A percentile compares a stretch with the other conserved stretches of the same genome.
phyloP scores from a whole-genome alignment of 108 stramenopile genomes.

The Pseudonitzschia pungens region DNA sequence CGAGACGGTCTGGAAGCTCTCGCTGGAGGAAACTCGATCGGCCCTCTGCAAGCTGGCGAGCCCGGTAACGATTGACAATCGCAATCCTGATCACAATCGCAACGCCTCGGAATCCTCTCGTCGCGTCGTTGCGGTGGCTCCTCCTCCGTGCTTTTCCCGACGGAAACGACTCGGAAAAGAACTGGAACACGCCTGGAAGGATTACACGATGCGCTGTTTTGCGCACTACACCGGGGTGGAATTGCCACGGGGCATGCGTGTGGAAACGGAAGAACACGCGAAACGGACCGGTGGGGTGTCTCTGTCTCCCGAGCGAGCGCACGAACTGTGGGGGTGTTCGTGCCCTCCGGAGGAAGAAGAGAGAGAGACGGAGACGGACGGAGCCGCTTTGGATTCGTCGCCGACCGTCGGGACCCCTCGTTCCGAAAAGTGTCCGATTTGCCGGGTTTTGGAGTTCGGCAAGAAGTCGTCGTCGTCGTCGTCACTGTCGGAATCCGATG shows the following conservation, averaged over 20 bases:
- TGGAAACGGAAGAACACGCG: neutral
- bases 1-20: constrained; percentile 3
- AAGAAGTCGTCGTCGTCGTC: neutral
- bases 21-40: neutral
- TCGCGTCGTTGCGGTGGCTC: neutral
- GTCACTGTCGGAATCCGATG: constrained; percentile 1
- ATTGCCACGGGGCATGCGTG: neutral
- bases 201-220: constrained; percentile 1
- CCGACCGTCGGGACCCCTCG: too few species aligned
- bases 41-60: constrained; percentile 7
- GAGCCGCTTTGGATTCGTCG: neutral
- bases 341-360: neutral
- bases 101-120: too few species aligned
- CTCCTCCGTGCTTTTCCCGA: neutral
- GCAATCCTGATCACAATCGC: neutral
- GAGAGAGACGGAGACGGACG: neutral
- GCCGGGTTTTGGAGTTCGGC: neutral
- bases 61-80: constrained; percentile 3
- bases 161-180: neutral
- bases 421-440: neutral
- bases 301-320: neutral
- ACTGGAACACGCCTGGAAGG: constrained; percentile 12
- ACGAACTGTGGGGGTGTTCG: constrained; percentile 17
- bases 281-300: neutral
- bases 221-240: constrained; percentile 8